Evolutionary conservation across 1,284 basidiomycete genomes (phyloP), one percentile per base, ranked within the genome.

Genomic region (Tranzscheliella williamsii): DNA sequence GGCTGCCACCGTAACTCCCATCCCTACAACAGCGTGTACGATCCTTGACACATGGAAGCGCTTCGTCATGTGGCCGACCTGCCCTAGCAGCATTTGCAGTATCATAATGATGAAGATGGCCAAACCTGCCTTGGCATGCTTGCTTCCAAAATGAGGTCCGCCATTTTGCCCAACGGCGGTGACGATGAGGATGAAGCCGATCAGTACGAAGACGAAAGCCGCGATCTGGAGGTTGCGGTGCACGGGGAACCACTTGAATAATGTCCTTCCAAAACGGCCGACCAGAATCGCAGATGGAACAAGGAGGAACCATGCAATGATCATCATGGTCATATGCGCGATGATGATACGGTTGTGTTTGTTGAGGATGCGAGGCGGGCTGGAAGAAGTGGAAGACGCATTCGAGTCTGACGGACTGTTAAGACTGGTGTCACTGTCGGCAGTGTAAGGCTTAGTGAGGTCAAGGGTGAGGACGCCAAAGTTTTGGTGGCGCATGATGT

Each of bases 81-180:
- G 80, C 4, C 87, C 87, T 8, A 87, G 72, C 2, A 71, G 60
- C 55, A 82, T 79, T 75, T 89, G 87, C 11, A 82, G 43, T 40
- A 85, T 31, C 67, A 86, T 85, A n/a, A 88, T 78, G 33, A 81
- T 79, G 52, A 87, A 83, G 32, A 88, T 76, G 5, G 80, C 81
- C 35, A 85, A 71, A 24, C 87, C 87, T 65, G 82, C 81, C 78
- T 80, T 80, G 84, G 85, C 64, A 37, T 45, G 57, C 24, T 42
- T 50, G 29, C 49, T 43, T 16, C 39, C 31, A 29, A 60, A 66
- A 51, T 57, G 42, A 18, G 20, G 43, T 34, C 38, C 24, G 24
- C 60, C 29, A 32, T 5, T 24, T 13, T 26, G 21, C 24, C 45
- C 34, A 23, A 48, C 40, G 11, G 57, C 44, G 26, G 45, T 69